Evolutionary conservation across 371 early-diverging fungal species (phyloP).

Genomic region (Mucor irregularis): DNA sequence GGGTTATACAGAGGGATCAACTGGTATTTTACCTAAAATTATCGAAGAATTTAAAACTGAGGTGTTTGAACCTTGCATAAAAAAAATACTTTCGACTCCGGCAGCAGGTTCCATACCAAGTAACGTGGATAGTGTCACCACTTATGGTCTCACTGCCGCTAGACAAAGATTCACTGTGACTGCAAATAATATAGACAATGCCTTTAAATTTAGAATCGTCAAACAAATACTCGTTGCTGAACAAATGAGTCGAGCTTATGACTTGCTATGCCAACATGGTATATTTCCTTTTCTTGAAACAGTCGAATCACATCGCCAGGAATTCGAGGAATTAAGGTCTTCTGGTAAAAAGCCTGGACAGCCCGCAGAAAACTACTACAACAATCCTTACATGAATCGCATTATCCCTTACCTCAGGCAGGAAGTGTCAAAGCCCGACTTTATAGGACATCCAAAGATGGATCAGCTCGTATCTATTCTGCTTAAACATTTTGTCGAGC

Average conservation of each 20-base stretch:
- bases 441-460: conserved; percentile 85
- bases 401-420: neutral
- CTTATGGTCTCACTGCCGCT: conserved; percentile 49
- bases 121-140: conserved; percentile 39
- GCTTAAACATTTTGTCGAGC: conserved; percentile 62
- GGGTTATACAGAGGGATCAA: conserved; percentile 58
- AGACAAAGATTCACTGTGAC: conserved; percentile 39
- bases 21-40: conserved; percentile 34
- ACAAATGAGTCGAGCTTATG: conserved; percentile 51
- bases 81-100: conserved; percentile 47
- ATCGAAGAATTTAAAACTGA: conserved; percentile 30
- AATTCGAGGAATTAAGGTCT: neutral
- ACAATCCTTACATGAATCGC: neutral
- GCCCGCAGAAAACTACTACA: neutral
- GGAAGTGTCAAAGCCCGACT: conserved; percentile 34
- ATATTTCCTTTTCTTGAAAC: conserved; percentile 57
- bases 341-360: neutral
- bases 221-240: conserved; percentile 43
- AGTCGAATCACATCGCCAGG: conserved; percentile 38
- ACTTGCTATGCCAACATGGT: conserved; percentile 63
- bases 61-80: conserved; percentile 45
- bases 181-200: conserved; percentile 23
- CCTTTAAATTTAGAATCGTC: conserved; percentile 30
- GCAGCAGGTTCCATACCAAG: conserved; percentile 45
- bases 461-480: conserved; percentile 65